Evolutionary conservation across 202 grass and related monocot species (phyloP), one percentile per base, ranked within the genome.

Genomic region (Carex sylvatica): DNA sequence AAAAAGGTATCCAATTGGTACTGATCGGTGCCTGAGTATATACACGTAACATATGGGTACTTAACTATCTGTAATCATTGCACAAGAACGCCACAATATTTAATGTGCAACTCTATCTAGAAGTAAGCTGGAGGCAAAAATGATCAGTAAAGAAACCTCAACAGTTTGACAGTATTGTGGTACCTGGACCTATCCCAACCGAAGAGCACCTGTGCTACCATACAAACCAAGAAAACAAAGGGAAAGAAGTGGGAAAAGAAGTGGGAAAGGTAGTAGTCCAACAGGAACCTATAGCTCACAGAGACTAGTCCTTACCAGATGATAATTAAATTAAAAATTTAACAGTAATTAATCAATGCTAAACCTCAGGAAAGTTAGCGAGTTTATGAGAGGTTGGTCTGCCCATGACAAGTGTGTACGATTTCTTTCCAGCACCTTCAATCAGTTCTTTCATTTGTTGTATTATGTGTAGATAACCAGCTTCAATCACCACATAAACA

Each of bases 361-460:
- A 14, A 68, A 98, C 96, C 96, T 98, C 92, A 49, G 91, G 96
- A 79, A 98, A 98, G 84, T 98, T 95, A 30, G 92, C 96, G 65
- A 98, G 96, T 83, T 98, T 98, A 26, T 91, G 80, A 82, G 92
- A 88, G 84, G 88, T 95, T 75, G 96, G 96, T 65, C 89, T 86
- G 44, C 95, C 96, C 92, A 95, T 95, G 63, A 98, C 96, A 68
- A 98, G 60, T 44, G 92, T 98, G 75, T 98, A 98, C 5, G 92
- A 93, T 81, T 95, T 98, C 83, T 98, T 98, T 87, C 96, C 92
- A 65, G 96, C 86, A 0, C 79, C 78, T 86, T 88, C 92, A 86
- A 98, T 89, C 51, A 98, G 60, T 61, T 95, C 89, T 88, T 98
- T 98, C 91, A 98, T 90, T 90, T 98, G 90, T 70, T 98, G 84